Base-by-base conservation (phyloP, 495 filamentous ascomycete species). In the Penicillium mononematosum region DNA sequence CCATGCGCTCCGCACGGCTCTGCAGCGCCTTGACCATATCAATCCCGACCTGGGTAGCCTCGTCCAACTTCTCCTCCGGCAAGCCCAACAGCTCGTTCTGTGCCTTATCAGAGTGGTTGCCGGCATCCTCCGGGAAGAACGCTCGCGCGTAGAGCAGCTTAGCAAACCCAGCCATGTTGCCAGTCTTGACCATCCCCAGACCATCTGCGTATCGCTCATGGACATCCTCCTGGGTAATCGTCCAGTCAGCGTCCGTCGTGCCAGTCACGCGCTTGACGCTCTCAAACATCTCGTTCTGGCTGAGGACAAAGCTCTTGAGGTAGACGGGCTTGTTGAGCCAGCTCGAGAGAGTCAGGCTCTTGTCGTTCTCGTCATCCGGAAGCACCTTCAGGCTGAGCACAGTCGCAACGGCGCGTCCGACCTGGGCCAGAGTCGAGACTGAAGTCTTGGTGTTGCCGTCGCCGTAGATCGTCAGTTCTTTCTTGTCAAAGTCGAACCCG, bases 61-160 rank as follows among this genome's bases (percentile, higher is more conserved):
- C 80, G 68, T 85, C 83, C 56, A 88, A 45, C 55, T 76, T 77
- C 72, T 87, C 85, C 61, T 76, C 69, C 22, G 77, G 75, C 64
- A 88, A 59, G 0, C 76, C 80, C 48, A 87, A 66, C 41, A 75
- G 50, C 27, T 71, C 73, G 66, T 87, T 88, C 25, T 72, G 68
- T 24, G 56, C 59, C 45, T 60, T 74, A 17, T 25, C 62, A 47
- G 73, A 69, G 47, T 59, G 70, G 25, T 82, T 64, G 20, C 71
- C 72, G 0, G 61, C 49, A 16, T 65, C 75, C 24, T 76, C 72
- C 8, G 72, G 73, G 45, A 62, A 81, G 54, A 86, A 87, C 0
- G 69, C 61, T 10, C 76, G 70, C 17, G 78, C 59, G 50, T 85
- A 87, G 57, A 86, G 56, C 63, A 73, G 47, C 71, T 78, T 75